Percentiles rank a stretch among this genome's conserved stretches.
These are phyloP conservation scores for Tricharina praecox DNA, from an alignment of 495 filamentous ascomycete species.

Conservation along the genomic window DNA sequence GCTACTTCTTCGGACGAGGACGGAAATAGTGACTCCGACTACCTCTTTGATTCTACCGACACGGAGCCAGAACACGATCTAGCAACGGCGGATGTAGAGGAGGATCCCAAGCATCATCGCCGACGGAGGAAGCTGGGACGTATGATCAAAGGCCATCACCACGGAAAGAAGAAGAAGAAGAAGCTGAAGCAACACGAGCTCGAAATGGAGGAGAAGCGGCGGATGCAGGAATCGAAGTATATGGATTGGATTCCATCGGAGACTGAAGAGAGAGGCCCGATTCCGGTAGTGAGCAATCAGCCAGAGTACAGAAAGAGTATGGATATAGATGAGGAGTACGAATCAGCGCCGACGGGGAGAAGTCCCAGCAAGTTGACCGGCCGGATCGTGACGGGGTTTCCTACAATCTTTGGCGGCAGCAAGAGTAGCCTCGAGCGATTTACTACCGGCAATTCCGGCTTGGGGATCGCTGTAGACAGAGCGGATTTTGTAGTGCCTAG, in stretches of 20 bases:
- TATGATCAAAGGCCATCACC: slow-evolving; percentile 18
- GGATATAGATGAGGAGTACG: slow-evolving; percentile 15
- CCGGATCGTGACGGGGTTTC: slow-evolving; percentile 7
- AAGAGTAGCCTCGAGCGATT: slow-evolving; percentile 14
- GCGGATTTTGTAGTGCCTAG: slow-evolving; percentile 22
- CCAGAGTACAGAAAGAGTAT: slow-evolving; percentile 4
- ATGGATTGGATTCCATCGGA: slow-evolving; percentile 17
- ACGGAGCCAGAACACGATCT: too few species aligned
- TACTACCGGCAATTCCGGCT: not conserved
- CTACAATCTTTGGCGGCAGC: slow-evolving; percentile 13
- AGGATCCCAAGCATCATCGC: slow-evolving; percentile 17
- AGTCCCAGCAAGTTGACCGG: not conserved
- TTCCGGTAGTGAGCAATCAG: slow-evolving; percentile 1
- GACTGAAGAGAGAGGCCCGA: not conserved
- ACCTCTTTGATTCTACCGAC: not conserved
- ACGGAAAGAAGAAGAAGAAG: slow-evolving; percentile 14
- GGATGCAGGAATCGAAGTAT: slow-evolving; percentile 20
- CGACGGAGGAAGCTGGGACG: slow-evolving; percentile 19
- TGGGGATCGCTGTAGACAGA: slow-evolving; percentile 8
- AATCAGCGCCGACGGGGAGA: slow-evolving; percentile 10
- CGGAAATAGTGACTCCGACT: slow-evolving; percentile 1
- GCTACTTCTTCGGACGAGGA: not conserved
- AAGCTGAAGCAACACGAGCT: slow-evolving; percentile 15
- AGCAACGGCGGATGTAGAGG: slow-evolving; percentile 3
- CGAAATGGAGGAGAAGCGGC: slow-evolving; percentile 16